Percentiles rank a stretch among this genome's conserved stretches.
phyloP scores from a whole-genome alignment of 768 basidiomycete species.

The Rhizopogon salebrosus region DNA sequence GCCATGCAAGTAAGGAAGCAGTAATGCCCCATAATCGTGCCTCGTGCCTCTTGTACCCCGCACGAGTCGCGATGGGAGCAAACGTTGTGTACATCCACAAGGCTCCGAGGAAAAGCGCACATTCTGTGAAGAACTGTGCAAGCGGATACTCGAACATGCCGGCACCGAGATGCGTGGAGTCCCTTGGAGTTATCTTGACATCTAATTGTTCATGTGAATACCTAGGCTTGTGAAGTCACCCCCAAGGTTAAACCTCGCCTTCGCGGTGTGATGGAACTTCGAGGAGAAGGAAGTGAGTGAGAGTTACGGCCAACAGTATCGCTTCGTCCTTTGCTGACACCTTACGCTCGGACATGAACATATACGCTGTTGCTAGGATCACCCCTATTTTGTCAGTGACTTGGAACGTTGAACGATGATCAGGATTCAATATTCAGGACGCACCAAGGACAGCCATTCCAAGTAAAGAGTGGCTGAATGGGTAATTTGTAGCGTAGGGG shows the following conservation, averaged over 20 bases:
- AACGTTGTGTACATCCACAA: conserved; percentile 21
- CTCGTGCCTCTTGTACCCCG: conserved; percentile 14
- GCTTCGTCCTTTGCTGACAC: conserved; percentile 14
- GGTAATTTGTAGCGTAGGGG: conserved; percentile 29
- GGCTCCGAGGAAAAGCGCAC: conserved; percentile 18
- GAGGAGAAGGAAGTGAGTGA: conserved; percentile 26
- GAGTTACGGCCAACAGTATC: conserved; percentile 12
- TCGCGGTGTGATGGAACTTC: conserved; percentile 24
- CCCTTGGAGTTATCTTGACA: conserved; percentile 23
- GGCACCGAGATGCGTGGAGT: conserved; percentile 12
- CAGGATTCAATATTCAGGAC: no score
- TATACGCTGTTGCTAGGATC: conserved; percentile 14
- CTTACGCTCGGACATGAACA: conserved; percentile 10
- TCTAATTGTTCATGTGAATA: conserved; percentile 6
- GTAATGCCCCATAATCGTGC: conserved; percentile 15
- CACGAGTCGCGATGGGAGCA: conserved; percentile 15
- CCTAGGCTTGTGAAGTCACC: neutral
- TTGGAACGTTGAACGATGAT: neutral
- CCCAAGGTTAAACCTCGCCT: conserved; percentile 8
- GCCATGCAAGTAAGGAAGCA: conserved; percentile 18
- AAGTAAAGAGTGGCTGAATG: conserved; percentile 25
- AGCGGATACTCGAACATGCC: conserved; percentile 22
- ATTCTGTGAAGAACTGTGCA: conserved; percentile 20
- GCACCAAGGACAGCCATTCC: conserved; percentile 19
- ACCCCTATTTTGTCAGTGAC: conserved; percentile 9